These are phyloP conservation scores for Euphorbia lathyris DNA, from an alignment of 345 rosid genomes.

Conservation along the genomic window DNA sequence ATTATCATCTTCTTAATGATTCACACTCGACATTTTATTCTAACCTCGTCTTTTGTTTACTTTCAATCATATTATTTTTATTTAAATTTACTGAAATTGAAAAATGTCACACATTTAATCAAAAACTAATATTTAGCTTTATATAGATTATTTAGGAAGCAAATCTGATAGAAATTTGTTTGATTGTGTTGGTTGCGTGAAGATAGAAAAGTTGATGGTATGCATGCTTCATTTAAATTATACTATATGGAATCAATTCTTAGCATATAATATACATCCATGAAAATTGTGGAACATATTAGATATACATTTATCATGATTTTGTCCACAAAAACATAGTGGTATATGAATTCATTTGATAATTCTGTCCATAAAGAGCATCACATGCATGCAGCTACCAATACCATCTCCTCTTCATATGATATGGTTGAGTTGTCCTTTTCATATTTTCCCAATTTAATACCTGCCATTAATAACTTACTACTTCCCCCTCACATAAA, in stretches of 20 bases:
- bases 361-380: constrained; percentile 4
- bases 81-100: too few relatives aligned
- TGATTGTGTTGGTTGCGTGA: too few relatives aligned
- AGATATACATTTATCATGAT: background rate
- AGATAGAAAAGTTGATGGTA: background rate
- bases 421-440: background rate
- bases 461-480: background rate
- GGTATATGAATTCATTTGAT: background rate
- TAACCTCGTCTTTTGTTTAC: too few relatives aligned
- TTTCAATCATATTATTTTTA: too few relatives aligned
- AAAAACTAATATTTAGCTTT: too few relatives aligned
- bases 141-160: too few relatives aligned
- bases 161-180: too few relatives aligned
- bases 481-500: background rate
- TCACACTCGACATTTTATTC: too few relatives aligned
- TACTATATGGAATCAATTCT: too few relatives aligned
- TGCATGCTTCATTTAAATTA: background rate
- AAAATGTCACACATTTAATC: too few relatives aligned
- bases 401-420: background rate
- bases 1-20: too few relatives aligned
- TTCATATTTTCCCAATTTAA: background rate
- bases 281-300: constrained; percentile 1
- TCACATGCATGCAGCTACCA: constrained; percentile 2
- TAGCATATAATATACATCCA: background rate
- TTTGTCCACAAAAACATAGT: background rate